Conservation (phyloP, 164 flowering plant species). For the Aristolochia californica region DNA sequence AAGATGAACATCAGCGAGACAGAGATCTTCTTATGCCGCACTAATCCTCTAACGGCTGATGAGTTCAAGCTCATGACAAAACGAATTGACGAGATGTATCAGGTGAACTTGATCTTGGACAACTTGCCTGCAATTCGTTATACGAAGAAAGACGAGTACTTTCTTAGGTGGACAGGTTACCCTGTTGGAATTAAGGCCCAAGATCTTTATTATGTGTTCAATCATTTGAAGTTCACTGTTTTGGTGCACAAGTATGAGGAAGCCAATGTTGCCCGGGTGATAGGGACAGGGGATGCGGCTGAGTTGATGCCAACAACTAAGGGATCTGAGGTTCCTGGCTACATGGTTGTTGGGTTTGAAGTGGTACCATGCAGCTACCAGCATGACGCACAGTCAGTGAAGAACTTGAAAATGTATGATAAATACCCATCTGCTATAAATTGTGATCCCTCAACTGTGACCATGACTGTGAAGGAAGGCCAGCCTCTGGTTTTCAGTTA, state of each 20-base stretch:
- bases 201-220: conserved; percentile 57
- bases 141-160: conserved; percentile 43
- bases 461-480: conserved; percentile 52
- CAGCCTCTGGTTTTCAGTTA: conserved; percentile 57
- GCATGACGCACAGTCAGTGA: conserved; percentile 38
- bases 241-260: conserved; percentile 75
- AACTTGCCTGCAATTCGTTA: conserved; percentile 70
- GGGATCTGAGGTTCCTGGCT: conserved; percentile 47
- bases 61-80: conserved; percentile 42
- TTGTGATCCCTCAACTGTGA: conserved; percentile 52
- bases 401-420: conserved; percentile 43
- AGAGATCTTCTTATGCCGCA: conserved; percentile 44
- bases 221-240: conserved; percentile 69
- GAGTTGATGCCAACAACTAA: conserved; percentile 42
- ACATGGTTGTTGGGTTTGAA: conserved; percentile 89
- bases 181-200: conserved; percentile 65
- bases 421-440: conserved; percentile 43
- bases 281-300: conserved; percentile 79
- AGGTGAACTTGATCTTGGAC: conserved; percentile 68
- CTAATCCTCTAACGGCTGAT: conserved; percentile 39
- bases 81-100: conserved; percentile 84
- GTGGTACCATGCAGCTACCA: conserved; percentile 52
- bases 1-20: conserved; percentile 53
- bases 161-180: conserved; percentile 66
- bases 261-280: conserved; percentile 57